A percentile compares a stretch with the other conserved stretches of the same genome.
Conservation (phyloP, 163 green algal species). For the Trebouxia gelatinosa region DNA sequence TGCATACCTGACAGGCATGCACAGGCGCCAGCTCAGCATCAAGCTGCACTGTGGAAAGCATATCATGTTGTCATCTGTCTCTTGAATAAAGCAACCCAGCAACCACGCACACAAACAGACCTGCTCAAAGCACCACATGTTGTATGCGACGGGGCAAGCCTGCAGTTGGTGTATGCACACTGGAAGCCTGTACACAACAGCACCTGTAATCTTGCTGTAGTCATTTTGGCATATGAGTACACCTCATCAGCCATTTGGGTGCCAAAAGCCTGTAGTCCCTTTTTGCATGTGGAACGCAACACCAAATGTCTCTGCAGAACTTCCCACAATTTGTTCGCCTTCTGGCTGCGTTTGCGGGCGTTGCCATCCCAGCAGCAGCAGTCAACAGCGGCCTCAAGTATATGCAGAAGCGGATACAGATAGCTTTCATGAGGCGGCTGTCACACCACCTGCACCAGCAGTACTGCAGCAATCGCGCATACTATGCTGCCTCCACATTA, state of each 20-base stretch:
- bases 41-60: no score
- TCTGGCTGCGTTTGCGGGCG: conserved; percentile 62
- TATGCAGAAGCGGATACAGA: conserved; percentile 89
- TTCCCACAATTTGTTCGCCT: conserved; percentile 59
- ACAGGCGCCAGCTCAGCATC: neutral
- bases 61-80: neutral
- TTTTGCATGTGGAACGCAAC: neutral
- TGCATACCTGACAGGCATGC: neutral
- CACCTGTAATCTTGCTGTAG: neutral
- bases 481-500: conserved; percentile 88
- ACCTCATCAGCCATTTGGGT: neutral
- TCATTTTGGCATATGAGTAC: neutral
- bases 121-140: neutral
- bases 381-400: conserved; percentile 94
- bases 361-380: conserved; percentile 78
- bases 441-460: conserved; percentile 76
- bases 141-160: no score
- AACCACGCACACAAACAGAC: neutral
- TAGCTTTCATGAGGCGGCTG: conserved; percentile 79
- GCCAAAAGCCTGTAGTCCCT: neutral
- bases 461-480: conserved; percentile 87
- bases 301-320: conserved; percentile 45
- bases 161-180: no score
- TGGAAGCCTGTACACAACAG: no score
- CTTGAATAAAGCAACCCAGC: neutral